Conservation (phyloP, 2,329 filamentous ascomycete species). For the Botrytis cinerea region DNA sequence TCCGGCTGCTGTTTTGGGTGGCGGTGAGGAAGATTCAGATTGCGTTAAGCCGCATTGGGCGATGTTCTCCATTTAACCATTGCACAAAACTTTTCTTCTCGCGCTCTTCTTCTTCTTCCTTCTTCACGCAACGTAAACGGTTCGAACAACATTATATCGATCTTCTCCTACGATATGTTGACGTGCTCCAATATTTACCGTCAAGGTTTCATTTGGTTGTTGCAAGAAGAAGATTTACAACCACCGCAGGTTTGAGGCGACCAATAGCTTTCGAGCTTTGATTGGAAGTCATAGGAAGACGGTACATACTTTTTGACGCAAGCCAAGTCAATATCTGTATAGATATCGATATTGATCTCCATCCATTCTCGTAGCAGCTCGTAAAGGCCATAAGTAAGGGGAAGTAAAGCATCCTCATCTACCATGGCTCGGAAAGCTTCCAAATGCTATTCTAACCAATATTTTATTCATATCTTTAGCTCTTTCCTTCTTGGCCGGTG, state of each 20-base stretch:
- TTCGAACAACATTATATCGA: conserved; percentile 38
- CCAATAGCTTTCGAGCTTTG: conserved; percentile 41
- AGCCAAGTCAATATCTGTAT: background rate
- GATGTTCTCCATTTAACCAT: background rate
- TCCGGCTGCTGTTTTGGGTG: background rate
- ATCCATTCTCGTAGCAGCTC: conserved; percentile 1
- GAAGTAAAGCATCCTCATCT: background rate
- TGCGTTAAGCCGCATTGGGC: background rate
- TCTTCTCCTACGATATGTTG: conserved; percentile 38
- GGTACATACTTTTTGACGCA: conserved; percentile 31
- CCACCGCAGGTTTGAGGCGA: conserved; percentile 44
- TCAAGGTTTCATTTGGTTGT: conserved; percentile 33
- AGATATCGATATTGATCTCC: background rate
- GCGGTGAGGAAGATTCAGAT: background rate
- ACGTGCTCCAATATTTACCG: conserved; percentile 33
- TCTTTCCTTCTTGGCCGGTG: background rate
- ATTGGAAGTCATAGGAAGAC: conserved; percentile 43
- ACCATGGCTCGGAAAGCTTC: background rate
- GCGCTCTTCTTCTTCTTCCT: conserved; percentile 18
- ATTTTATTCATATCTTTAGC: background rate
- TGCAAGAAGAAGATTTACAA: conserved; percentile 39
- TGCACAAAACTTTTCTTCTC: conserved; percentile 10
- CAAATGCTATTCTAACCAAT: background rate
- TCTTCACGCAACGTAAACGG: conserved; percentile 37
- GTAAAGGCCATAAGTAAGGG: background rate